Base-by-base conservation (phyloP, 2,329 filamentous ascomycete genomes). In the Neofusicoccum laricinum region DNA sequence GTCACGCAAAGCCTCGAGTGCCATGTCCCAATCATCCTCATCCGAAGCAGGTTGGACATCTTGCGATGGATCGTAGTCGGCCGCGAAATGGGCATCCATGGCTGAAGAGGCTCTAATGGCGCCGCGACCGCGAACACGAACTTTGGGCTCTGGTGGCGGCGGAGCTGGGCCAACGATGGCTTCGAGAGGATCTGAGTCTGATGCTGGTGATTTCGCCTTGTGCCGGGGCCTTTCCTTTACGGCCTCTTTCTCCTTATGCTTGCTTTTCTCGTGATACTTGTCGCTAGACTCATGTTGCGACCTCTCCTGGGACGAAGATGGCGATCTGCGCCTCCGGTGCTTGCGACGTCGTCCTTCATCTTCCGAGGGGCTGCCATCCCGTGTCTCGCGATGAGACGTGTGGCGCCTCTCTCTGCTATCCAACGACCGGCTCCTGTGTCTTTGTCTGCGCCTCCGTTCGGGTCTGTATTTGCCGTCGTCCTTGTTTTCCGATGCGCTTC, bases 41-140 rank as follows among this genome's bases (percentile, higher is more conserved):
- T 81, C 79, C 2, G 80, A 74, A 66, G 75, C 67, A 48, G 81
- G 77, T 43, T 82, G 78, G 3, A 89, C 76, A 69, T 91, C 86
- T n/a, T 79, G 73, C 6, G 79, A 73, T 1, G 87, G 86, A 66
- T 89, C 81, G 69, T 89, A 89, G 17, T 77, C 84, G 1, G 86
- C 80, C 0, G 90, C 88, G 75, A 97, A 98, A 61, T 91, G 91
- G 25, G 85, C 82, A 72, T 97, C 93, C 68, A 97, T 96, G 10
- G 85, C 87, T 30, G 88, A 88, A 1, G 83, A 83, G 4, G 83
- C 79, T 48, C 72, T 79, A 43, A 86, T 81, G 14, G 86, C 86
- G 41, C 92, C 92, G 43, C 92, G 86, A 10, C 92, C 92, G 32
- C 91, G 88, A n/a, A 82, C 79, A 62, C 79, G 83, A 36, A 86